Conservation (phyloP, 2,329 filamentous ascomycete species). For the Trichoderma aggressivum region DNA sequence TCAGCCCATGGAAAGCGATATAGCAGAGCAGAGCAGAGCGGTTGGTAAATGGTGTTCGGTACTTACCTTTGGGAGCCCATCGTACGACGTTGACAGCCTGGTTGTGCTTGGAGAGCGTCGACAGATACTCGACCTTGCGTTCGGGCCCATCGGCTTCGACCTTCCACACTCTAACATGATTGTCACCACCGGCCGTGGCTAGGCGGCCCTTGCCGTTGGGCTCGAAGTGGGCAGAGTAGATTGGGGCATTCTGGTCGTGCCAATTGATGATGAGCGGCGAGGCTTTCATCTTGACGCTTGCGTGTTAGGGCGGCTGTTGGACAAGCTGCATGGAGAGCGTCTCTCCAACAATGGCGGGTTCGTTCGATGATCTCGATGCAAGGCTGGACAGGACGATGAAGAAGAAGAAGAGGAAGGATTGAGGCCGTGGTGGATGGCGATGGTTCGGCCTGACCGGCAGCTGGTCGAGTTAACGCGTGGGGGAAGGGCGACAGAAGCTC, state of each 20-base stretch:
- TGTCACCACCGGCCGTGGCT: constrained; percentile 92
- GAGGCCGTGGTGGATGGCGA: background rate
- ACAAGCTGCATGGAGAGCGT: constrained; percentile 31
- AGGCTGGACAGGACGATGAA: background rate
- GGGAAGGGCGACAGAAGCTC: constrained; percentile 1
- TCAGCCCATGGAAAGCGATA: constrained; percentile 4
- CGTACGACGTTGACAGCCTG: constrained; percentile 97
- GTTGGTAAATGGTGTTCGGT: background rate
- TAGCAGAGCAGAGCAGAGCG: background rate
- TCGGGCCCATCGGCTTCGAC: constrained; percentile 82
- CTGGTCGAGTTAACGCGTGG: constrained; percentile 6
- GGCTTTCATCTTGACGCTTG: constrained; percentile 74
- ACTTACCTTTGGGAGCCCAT: constrained; percentile 85
- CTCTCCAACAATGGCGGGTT: background rate
- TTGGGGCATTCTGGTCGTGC: constrained; percentile 95
- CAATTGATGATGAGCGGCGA: constrained; percentile 95
- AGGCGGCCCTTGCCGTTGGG: constrained; percentile 85
- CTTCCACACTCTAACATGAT: constrained; percentile 94
- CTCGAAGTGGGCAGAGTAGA: constrained; percentile 97
- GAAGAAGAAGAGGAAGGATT: background rate
- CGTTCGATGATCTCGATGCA: background rate
- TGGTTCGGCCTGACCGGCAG: constrained; percentile 3
- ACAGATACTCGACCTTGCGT: constrained; percentile 85
- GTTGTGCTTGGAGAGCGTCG: constrained; percentile 87
- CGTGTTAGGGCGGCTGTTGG: constrained; percentile 26